Evolutionary conservation across 1,139 yeast genomes (phyloP).

Genomic region (Yamadazyma spencermartinsiae): DNA sequence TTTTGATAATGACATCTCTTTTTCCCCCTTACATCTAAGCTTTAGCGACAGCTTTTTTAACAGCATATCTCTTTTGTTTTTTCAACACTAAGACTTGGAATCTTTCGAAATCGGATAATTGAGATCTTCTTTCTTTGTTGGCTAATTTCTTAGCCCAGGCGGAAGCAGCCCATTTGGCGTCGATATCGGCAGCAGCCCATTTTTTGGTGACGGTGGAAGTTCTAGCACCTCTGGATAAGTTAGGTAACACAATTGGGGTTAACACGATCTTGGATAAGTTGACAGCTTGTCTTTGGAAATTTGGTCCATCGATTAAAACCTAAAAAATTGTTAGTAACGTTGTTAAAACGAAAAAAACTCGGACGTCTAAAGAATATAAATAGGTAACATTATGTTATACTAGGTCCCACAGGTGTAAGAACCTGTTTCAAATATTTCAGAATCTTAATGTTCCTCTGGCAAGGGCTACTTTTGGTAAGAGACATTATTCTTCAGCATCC

Average conservation of each 20-base stretch:
- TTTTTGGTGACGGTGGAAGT: slow-evolving; percentile 83
- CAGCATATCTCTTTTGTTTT: slow-evolving; percentile 96
- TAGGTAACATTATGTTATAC: too few relatives aligned
- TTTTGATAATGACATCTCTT: slow-evolving; percentile 15
- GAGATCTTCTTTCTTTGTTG: slow-evolving; percentile 88
- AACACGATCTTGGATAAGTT: slow-evolving; percentile 77
- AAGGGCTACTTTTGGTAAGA: too few relatives aligned
- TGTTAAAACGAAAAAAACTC: neutral
- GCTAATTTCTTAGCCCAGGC: slow-evolving; percentile 98
- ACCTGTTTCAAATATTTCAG: too few relatives aligned
- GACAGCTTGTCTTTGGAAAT: slow-evolving; percentile 90
- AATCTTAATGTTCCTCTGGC: too few relatives aligned
- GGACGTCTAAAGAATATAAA: neutral
- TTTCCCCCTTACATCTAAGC: slow-evolving; percentile 51
- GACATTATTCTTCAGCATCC: too few relatives aligned
- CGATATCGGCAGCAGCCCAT: slow-evolving; percentile 90
- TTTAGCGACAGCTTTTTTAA: slow-evolving; percentile 81
- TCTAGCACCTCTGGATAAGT: slow-evolving; percentile 93
- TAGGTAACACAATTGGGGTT: slow-evolving; percentile 85
- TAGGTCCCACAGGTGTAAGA: too few relatives aligned
- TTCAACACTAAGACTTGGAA: slow-evolving; percentile 97
- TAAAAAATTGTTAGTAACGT: slow-evolving; percentile 33
- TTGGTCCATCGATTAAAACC: slow-evolving; percentile 97
- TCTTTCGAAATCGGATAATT: slow-evolving; percentile 96
- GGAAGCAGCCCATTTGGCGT: slow-evolving; percentile 88